A percentile compares a stretch with the other conserved stretches of the same genome.
These are phyloP conservation scores for Cyberlindnera suaveolens DNA, from an alignment of 805 yeast species.

Conservation along the genomic window DNA sequence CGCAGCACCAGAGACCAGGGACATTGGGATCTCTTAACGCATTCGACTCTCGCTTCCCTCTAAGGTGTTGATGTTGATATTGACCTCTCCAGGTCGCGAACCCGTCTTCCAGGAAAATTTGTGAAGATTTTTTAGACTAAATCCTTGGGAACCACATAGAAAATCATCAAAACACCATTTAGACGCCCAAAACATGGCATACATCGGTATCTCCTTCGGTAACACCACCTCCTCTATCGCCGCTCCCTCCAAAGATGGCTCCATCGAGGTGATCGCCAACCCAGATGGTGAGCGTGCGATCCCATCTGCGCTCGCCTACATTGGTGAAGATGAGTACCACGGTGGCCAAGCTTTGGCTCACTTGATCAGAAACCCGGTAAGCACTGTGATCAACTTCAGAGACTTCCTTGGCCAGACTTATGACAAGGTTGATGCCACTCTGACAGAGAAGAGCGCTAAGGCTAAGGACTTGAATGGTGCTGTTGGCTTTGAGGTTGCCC, in stretches of 20 bases:
- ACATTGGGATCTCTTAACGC: constrained; percentile 6
- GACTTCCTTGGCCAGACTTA: constrained; percentile 81
- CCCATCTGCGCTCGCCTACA: constrained; percentile 87
- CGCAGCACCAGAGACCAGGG: constrained; percentile 46
- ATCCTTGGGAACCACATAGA: background rate
- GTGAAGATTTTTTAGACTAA: background rate
- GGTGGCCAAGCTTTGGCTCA: constrained; percentile 95
- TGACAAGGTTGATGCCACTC: constrained; percentile 60
- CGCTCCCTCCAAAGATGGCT: constrained; percentile 76
- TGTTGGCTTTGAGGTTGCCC: constrained; percentile 56
- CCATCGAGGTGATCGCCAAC: constrained; percentile 95
- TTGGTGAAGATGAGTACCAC: constrained; percentile 93
- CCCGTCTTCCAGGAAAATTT: background rate
- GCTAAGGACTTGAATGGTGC: constrained; percentile 61
- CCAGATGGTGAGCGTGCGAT: constrained; percentile 98
- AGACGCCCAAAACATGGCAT: constrained; percentile 29
- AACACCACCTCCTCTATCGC: constrained; percentile 95
- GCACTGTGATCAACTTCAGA: constrained; percentile 87
- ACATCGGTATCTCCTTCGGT: constrained; percentile 94
- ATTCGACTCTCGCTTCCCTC: background rate
- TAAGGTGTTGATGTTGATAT: background rate
- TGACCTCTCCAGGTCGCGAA: background rate
- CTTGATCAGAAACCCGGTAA: constrained; percentile 80
- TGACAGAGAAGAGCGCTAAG: constrained; percentile 58
- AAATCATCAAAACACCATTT: background rate